A percentile compares a stretch with the other conserved stretches of the same genome.
phyloP scores from a whole-genome alignment of 2,329 filamentous ascomycete species.

The Aspergillus sp. region DNA sequence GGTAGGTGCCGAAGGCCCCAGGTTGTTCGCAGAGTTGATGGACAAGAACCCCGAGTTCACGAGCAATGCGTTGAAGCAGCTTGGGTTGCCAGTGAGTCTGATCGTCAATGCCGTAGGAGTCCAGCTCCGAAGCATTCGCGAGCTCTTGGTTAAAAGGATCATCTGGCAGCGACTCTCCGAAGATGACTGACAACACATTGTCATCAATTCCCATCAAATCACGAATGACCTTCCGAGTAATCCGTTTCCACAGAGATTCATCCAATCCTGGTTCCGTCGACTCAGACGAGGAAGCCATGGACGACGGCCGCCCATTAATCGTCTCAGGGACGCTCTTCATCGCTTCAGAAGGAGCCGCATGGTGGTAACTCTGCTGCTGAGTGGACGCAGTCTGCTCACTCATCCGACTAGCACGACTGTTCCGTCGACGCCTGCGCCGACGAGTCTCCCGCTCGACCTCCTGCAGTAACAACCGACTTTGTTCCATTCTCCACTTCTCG shows the following conservation, averaged over 20 bases:
- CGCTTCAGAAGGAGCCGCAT: constrained; percentile 12
- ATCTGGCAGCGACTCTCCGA: constrained; percentile 68
- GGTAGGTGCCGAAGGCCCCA: constrained; percentile 79
- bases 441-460: constrained; percentile 84
- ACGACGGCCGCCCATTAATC: constrained; percentile 44
- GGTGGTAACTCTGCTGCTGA: constrained; percentile 8
- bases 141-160: constrained; percentile 23
- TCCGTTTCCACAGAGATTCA: constrained; percentile 69
- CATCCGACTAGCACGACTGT: constrained; percentile 8
- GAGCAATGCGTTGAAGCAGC: constrained; percentile 75
- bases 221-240: constrained; percentile 78
- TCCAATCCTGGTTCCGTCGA: constrained; percentile 40
- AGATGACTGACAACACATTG: constrained; percentile 71
- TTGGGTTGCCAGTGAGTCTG: constrained; percentile 50
- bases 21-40: constrained; percentile 79
- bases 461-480: constrained; percentile 75
- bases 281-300: constrained; percentile 27
- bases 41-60: constrained; percentile 77
- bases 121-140: constrained; percentile 23
- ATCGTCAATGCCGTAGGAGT: constrained; percentile 18
- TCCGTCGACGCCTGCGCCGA: constrained; percentile 45
- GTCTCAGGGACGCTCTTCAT: constrained; percentile 35
- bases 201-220: constrained; percentile 92
- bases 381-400: constrained; percentile 5
- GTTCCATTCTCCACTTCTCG: constrained; percentile 85